Base-by-base conservation (phyloP, 768 basidiomycete genomes). In the Pisolithus orientalis region DNA sequence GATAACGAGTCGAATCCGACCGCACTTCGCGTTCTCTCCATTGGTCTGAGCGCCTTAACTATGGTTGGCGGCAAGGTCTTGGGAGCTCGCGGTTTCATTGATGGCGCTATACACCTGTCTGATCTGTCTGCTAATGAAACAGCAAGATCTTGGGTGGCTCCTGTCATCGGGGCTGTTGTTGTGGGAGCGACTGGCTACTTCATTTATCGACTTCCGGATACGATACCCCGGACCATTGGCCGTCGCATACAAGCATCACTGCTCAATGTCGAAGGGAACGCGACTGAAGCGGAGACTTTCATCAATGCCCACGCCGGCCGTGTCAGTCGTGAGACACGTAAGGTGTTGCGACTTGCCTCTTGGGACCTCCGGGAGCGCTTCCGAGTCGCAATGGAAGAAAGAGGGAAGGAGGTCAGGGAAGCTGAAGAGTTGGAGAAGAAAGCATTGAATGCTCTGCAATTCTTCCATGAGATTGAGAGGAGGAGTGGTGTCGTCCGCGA, bases 341-440 rank as follows among this genome's bases (percentile, higher is more conserved):
- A 97, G 73, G 95, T 99, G 44, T 72, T 99, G 53, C 77, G 94
- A 45, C 68, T 93, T 29, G 94, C 90, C 17, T 84, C 87, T 21
- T 97, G 91, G 91, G 94, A 97, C 67, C 64, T 94, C 54, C 79
- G 79, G 59, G 88, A 90, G 69, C 79, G 86, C 40, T 95, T 93
- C 75, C 77, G 82, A 52, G 73, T 71, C 3, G 87, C 90, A 16
- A 80, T 93, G 75, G 93, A 98, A 59, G 84, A 87, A 64, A 73
- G 83, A 42, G 79, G 75, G 37, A 80, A 79, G 62, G 91, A 94
- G 63, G 92, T 95, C 14, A 77, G 76, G 60, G 75, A 73, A 46
- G 83, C 84, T 43, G 91, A 94, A 71, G 86, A 87, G 62, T 75
- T 77, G 47, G 87, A 89, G 74, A 80, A 69, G 71, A 78, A 76